Evolutionary conservation across 73 alveolate species (phyloP), one percentile per base, ranked within the genome.

Genomic region (Symbiodinium natans): DNA sequence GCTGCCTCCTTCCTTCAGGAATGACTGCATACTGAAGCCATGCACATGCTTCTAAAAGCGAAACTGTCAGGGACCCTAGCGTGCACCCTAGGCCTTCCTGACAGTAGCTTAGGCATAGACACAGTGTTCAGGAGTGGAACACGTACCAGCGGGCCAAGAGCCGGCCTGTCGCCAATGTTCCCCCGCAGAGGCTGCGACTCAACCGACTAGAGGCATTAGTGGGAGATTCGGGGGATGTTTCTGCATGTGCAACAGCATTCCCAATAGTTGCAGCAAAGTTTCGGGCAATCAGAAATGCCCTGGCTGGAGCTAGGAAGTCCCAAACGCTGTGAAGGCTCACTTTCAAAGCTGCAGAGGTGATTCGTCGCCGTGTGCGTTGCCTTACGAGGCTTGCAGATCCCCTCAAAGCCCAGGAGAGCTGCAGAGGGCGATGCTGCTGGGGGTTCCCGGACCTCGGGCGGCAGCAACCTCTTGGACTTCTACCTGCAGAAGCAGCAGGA

Each of bases 61-160:
- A n/a, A n/a, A n/a, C n/a, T n/a, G n/a, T n/a, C n/a, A n/a, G n/a
- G n/a, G n/a, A n/a, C n/a, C n/a, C n/a, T n/a, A n/a, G n/a, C n/a
- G n/a, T n/a, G n/a, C n/a, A n/a, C n/a, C n/a, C n/a, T n/a, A n/a
- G n/a, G n/a, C n/a, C n/a, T n/a, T n/a, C n/a, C n/a, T n/a, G n/a
- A n/a, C n/a, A n/a, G n/a, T n/a, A n/a, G n/a, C n/a, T n/a, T n/a
- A n/a, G n/a, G n/a, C n/a, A n/a, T n/a, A n/a, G n/a, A n/a, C n/a
- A n/a, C n/a, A n/a, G n/a, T n/a, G n/a, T n/a, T n/a, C n/a, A 63
- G 56, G 97, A 90, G 80, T 90, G 97, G 97, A 90, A 71, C n/a
- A 54, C 97, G 9, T 90, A 90, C 97, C 77, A 85, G 13, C 27
- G 86, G n/a, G 43, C 25, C 13, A 42, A 29, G 46, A 34, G 8